Percentiles rank a stretch among this genome's conserved stretches.
Evolutionary conservation across 2,329 filamentous ascomycete species (phyloP).

Genomic region (Incumbomyces lentus): DNA sequence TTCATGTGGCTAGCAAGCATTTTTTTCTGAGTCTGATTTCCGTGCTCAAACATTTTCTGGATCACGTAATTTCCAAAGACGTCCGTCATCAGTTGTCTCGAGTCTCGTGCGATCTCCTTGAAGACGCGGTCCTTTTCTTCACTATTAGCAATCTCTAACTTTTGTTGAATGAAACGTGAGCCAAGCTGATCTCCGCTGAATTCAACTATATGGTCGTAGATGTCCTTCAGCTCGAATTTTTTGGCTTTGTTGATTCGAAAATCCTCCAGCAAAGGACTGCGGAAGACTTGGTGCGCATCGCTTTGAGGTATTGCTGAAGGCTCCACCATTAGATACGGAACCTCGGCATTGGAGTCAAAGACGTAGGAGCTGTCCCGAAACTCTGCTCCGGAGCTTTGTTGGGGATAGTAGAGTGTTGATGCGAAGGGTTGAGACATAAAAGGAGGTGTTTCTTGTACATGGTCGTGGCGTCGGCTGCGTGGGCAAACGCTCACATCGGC

Average conservation of each 20-base stretch:
- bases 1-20: slow-evolving; percentile 78
- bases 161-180: slow-evolving; percentile 89
- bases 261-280: slow-evolving; percentile 67
- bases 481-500: background rate
- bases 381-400: background rate
- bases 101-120: slow-evolving; percentile 72
- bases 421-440: no score
- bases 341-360: slow-evolving; percentile 24
- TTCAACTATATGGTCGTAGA: slow-evolving; percentile 78
- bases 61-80: slow-evolving; percentile 98
- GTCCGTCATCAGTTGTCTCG: slow-evolving; percentile 83
- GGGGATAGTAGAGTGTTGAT: no score
- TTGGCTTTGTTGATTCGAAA: slow-evolving; percentile 69
- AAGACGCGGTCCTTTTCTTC: slow-evolving; percentile 92
- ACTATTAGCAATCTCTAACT: slow-evolving; percentile 83
- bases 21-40: slow-evolving; percentile 87
- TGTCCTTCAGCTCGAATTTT: slow-evolving; percentile 77
- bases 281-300: slow-evolving; percentile 42
- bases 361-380: background rate
- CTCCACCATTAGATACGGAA: slow-evolving; percentile 42
- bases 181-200: slow-evolving; percentile 94
- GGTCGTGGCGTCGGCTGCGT: no score
- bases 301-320: slow-evolving; percentile 31
- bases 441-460: no score
- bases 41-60: slow-evolving; percentile 94